Evolutionary conservation across 768 basidiomycete species (phyloP).

Genomic region (Cytidiella melzeri): DNA sequence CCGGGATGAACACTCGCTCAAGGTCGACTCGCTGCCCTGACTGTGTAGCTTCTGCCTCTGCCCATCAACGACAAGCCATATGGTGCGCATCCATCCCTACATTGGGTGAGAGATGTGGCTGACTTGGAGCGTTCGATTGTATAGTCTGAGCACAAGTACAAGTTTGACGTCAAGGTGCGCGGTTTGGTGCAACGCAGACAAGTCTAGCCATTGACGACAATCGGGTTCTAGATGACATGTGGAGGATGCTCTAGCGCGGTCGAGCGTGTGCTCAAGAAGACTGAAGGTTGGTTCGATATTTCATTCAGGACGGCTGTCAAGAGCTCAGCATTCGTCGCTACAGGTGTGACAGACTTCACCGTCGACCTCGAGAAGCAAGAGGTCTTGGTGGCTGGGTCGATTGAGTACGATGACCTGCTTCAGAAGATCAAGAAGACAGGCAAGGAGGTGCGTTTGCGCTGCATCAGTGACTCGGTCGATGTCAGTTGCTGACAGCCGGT

Average conservation of each 20-base stretch:
- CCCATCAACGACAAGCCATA: too few species aligned
- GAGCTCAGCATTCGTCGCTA: neutral
- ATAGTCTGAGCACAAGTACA: conserved; percentile 48
- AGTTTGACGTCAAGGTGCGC: conserved; percentile 78
- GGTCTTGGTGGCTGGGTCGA: conserved; percentile 59
- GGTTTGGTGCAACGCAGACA: neutral
- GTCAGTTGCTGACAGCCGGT: neutral
- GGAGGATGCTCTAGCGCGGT: conserved; percentile 82
- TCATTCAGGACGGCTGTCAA: too few species aligned
- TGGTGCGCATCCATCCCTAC: too few species aligned
- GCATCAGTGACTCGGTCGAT: neutral
- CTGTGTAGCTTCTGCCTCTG: too few species aligned
- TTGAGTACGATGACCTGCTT: conserved; percentile 58
- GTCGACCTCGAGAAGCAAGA: conserved; percentile 66
- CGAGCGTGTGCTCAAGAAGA: conserved; percentile 64
- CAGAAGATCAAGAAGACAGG: conserved; percentile 87
- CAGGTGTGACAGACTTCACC: conserved; percentile 51
- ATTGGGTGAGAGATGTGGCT: too few species aligned
- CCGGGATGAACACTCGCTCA: too few species aligned
- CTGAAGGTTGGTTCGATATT: conserved; percentile 43
- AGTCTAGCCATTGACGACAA: neutral
- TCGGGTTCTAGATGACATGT: conserved; percentile 71
- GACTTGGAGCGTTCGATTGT: too few species aligned
- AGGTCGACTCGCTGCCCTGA: too few species aligned
- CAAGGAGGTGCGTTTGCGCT: conserved; percentile 61